Conservation (phyloP, 192 early-diverging fungal species). For the Kappamyces sp. region DNA sequence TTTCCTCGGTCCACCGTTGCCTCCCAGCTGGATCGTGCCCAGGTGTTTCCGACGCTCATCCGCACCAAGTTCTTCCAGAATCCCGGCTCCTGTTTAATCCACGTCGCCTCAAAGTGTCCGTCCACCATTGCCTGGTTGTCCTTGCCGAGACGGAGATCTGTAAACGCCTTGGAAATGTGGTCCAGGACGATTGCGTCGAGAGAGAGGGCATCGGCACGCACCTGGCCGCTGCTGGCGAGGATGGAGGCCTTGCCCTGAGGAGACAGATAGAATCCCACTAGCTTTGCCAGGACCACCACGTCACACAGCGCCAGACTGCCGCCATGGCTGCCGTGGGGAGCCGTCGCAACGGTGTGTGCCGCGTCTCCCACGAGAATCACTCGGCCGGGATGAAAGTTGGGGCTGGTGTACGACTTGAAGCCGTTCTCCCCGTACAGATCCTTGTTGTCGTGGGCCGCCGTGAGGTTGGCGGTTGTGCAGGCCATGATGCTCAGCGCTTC, state of each 20-base stretch:
- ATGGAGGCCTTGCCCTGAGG: conserved; percentile 7
- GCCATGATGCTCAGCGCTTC: conserved; percentile 36
- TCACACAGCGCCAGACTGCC: conserved; percentile 42
- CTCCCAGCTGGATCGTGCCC: not conserved
- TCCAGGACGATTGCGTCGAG: conserved; percentile 9
- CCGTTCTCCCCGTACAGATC: conserved; percentile 33
- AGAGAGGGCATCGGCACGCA: not conserved
- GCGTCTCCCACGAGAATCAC: conserved; percentile 49
- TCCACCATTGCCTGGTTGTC: not conserved
- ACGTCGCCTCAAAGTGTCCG: not conserved
- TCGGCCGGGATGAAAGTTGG: conserved; percentile 47
- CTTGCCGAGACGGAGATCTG: conserved; percentile 1
- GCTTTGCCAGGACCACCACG: conserved; percentile 39
- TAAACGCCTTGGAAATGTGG: not conserved
- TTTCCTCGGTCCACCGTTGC: not conserved
- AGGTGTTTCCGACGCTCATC: not conserved
- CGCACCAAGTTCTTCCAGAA: conserved; percentile 13
- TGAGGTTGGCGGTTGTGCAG: conserved; percentile 30
- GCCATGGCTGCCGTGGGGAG: conserved; percentile 39
- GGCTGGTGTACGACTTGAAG: conserved; percentile 34
- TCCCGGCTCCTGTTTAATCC: conserved; percentile 13
- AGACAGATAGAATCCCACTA: conserved; percentile 27
- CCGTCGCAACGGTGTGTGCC: conserved; percentile 43
- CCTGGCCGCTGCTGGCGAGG: not conserved
- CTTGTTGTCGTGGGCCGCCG: conserved; percentile 25